Conservation (phyloP, 352 stramenopile genomes). For the Saprolegnia diclina region DNA sequence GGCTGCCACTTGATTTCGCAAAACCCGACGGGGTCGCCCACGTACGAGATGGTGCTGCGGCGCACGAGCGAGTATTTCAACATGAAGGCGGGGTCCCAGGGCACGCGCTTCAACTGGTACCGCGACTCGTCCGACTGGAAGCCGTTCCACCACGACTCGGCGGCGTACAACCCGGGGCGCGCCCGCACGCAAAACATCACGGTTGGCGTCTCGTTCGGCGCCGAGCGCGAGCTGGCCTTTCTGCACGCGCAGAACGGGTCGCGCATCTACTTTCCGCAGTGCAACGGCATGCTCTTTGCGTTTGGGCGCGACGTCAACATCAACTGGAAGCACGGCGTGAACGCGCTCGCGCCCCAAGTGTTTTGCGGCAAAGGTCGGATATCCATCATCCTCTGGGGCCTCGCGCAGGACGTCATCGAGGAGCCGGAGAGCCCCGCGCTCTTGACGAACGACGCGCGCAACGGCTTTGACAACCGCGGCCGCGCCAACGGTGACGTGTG, state of each 20-base stretch:
- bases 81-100: conserved; percentile 67
- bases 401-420: conserved; percentile 26
- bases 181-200: conserved; percentile 93
- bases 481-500: neutral
- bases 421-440: conserved; percentile 17
- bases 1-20: conserved; percentile 90
- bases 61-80: conserved; percentile 84
- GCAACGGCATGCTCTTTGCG: conserved; percentile 89
- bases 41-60: conserved; percentile 75
- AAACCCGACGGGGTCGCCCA: conserved; percentile 80
- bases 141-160: conserved; percentile 90
- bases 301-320: conserved; percentile 93
- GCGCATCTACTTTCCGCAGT: conserved; percentile 90
- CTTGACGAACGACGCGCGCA: conserved; percentile 22
- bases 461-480: conserved; percentile 22
- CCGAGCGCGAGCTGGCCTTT: conserved; percentile 88
- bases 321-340: conserved; percentile 90
- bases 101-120: conserved; percentile 96
- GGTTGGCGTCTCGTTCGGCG: conserved; percentile 91
- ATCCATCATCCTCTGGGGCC: conserved; percentile 91
- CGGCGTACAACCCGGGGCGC: conserved; percentile 90
- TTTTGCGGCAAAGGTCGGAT: conserved; percentile 87
- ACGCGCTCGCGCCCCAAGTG: conserved; percentile 71
- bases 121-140: conserved; percentile 91
- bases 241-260: conserved; percentile 75